Base-by-base conservation (phyloP, 2,329 filamentous ascomycete species). In the Calycina marina region DNA sequence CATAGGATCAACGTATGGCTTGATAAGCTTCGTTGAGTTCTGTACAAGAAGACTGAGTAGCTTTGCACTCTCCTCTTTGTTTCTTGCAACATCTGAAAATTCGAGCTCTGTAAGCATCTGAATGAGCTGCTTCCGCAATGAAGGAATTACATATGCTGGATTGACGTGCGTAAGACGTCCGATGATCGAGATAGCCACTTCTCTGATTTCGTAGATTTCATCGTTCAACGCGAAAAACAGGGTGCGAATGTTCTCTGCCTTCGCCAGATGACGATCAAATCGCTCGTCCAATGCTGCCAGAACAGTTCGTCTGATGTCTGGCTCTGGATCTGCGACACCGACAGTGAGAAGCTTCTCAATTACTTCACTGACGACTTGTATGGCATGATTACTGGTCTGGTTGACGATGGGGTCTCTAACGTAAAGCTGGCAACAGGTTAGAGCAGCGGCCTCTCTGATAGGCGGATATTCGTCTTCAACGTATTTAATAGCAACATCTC, bases 381-480 rank as follows among this genome's bases (percentile, higher is more conserved):
- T 82, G 1, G 90, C 88, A 54, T 98, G 90, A 43, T 88, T 83
- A 53, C 90, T 96, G 5, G 88, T 94, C 58, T 99, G 90, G 48
- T 93, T 90, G 48, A 98, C 85, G 43, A 98, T 96, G 0, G 90
- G 90, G 52, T 99, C 92, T 46, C 84, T 77, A 28, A 96, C 82
- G 50, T 96, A 96, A 28, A 99, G 71, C 55, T 99, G 92, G 51
- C 92, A 99, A 57, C 90, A 96, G 4, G 92, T 99, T 39, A 99
- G 65, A 11, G 90, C 86, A 2, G 90, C 88, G 11, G 90, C 90
- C 56, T 93, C 88, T 38, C 90, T 75, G 31, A 93, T 94, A 42
- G 92, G 82, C 0, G 84, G 69, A 47, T 93, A 92, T 45, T 96
- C 88, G 41, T 93, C 90, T 46, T 98, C 88, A 25, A 98, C 88